These are phyloP conservation scores for Termitomyces sp. DNA, from an alignment of 768 basidiomycete genomes.

Conservation along the genomic window DNA sequence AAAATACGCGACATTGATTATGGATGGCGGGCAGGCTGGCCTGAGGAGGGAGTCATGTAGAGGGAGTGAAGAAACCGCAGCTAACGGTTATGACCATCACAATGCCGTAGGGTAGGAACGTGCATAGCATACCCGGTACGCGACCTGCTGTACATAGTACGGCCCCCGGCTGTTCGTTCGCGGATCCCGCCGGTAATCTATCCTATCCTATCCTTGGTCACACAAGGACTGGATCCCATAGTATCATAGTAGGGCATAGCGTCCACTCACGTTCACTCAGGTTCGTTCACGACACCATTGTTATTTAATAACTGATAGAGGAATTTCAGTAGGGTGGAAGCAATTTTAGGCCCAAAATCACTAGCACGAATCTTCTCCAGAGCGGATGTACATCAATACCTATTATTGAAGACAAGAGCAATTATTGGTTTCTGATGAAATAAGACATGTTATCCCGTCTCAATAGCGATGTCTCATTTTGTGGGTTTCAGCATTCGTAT, in stretches of 20 bases:
- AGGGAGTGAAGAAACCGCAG: no score
- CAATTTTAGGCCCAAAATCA: slow-evolving; percentile 30
- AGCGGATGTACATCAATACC: slow-evolving; percentile 36
- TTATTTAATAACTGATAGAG: background rate
- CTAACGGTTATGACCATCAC: no score
- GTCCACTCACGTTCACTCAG: slow-evolving; percentile 30
- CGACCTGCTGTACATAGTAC: no score
- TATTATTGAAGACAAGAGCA: slow-evolving; percentile 32
- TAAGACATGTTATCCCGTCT: background rate
- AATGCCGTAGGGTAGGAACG: no score
- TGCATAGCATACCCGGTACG: no score
- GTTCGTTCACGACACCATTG: slow-evolving; percentile 10
- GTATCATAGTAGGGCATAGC: slow-evolving; percentile 29
- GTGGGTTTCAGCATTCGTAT: slow-evolving; percentile 15
- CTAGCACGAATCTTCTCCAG: slow-evolving; percentile 24
- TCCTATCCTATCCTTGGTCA: no score
- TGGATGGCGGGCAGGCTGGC: no score
- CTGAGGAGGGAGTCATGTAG: no score
- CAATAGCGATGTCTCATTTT: background rate
- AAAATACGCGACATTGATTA: no score
- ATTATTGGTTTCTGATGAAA: slow-evolving; percentile 27
- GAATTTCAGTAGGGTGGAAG: slow-evolving; percentile 30
- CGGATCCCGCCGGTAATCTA: no score
- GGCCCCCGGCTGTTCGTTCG: no score
- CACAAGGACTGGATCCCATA: slow-evolving; percentile 35